Conservation (phyloP, 176 grass and related monocot species). For the Juncus effusus region DNA sequence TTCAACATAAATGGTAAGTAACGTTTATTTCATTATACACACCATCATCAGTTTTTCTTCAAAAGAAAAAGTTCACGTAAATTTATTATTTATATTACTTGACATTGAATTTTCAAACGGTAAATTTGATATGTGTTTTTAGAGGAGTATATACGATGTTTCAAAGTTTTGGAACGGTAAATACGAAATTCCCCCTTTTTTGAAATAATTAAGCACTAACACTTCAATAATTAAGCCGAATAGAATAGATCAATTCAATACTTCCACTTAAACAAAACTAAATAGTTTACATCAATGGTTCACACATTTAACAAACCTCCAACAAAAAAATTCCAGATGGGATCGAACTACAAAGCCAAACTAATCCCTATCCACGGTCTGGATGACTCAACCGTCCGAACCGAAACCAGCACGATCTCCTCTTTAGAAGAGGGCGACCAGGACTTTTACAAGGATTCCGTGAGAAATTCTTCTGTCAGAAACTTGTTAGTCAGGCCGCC, state of each 20-base stretch:
- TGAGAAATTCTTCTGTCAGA: not conserved
- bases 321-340: slow-evolving; percentile 52
- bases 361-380: slow-evolving; percentile 72
- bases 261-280: too few relatives aligned
- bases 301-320: too few relatives aligned
- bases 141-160: too few relatives aligned
- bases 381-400: slow-evolving; percentile 69
- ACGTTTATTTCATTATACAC: not conserved
- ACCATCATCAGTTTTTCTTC: slow-evolving; percentile 1
- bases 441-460: slow-evolving; percentile 30
- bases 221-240: too few relatives aligned
- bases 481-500: too few relatives aligned
- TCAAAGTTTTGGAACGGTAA: too few relatives aligned
- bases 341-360: slow-evolving; percentile 92
- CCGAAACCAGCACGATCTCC: slow-evolving; percentile 87
- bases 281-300: too few relatives aligned
- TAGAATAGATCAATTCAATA: too few relatives aligned
- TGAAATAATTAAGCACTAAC: too few relatives aligned
- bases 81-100: not conserved
- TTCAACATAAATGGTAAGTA: slow-evolving; percentile 77
- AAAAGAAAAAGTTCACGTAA: not conserved
- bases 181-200: too few relatives aligned
- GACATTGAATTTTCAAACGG: too few relatives aligned
- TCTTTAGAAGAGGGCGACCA: slow-evolving; percentile 72
- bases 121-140: too few relatives aligned